Conservation (phyloP, 768 basidiomycete genomes). For the Coprinopsis sp. region DNA sequence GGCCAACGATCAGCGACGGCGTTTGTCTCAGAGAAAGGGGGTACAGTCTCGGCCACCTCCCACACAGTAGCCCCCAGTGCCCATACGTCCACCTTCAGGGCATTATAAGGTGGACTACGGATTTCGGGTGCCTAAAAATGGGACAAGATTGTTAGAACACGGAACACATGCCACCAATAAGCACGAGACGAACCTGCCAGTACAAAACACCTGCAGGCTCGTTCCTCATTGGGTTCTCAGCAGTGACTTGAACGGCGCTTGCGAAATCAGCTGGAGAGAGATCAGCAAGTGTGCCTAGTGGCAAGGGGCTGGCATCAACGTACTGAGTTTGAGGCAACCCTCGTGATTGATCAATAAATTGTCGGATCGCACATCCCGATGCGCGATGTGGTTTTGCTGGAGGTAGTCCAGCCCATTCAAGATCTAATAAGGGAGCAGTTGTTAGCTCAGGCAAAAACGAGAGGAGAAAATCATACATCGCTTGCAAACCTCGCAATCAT, state of each 20-base stretch:
- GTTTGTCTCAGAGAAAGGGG: conserved; percentile 63
- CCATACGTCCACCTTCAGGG: conserved; percentile 75
- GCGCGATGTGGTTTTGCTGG: conserved; percentile 62
- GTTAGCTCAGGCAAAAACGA: conserved; percentile 1
- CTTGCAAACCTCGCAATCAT: conserved; percentile 69
- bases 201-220: conserved; percentile 70
- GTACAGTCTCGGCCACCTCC: conserved; percentile 74
- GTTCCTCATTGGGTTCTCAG: conserved; percentile 43
- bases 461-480: conserved; percentile 51
- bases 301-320: conserved; percentile 16
- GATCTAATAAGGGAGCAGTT: conserved; percentile 37
- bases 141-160: too few relatives aligned
- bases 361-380: conserved; percentile 82
- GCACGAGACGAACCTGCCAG: too few relatives aligned
- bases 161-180: too few relatives aligned
- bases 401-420: conserved; percentile 64
- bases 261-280: conserved; percentile 71
- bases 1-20: conserved; percentile 64
- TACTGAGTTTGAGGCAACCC: conserved; percentile 74
- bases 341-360: conserved; percentile 68
- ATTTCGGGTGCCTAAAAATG: conserved; percentile 82
- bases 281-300: not conserved
- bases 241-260: conserved; percentile 57
- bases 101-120: conserved; percentile 66
- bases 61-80: conserved; percentile 80